These are phyloP conservation scores for Mucuna pruriens DNA, from an alignment of 306 rosid species.

Conservation along the genomic window DNA sequence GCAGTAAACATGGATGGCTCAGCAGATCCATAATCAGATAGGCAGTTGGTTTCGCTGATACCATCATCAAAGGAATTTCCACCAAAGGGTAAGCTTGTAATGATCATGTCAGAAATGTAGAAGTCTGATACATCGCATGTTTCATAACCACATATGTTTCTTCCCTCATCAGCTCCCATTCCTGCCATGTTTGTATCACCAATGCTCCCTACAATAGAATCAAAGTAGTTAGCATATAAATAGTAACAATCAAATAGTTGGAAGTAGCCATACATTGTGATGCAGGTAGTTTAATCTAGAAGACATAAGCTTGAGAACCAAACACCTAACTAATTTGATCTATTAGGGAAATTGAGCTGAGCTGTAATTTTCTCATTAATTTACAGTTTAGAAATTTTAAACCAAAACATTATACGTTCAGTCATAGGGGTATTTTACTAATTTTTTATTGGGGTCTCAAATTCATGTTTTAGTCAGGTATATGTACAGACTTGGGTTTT, in stretches of 20 bases:
- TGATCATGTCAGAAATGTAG: conserved; percentile 91
- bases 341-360: neutral
- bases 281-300: conserved; percentile 2
- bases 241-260: neutral
- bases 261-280: conserved; percentile 1
- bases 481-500: conserved; percentile 1
- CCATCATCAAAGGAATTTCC: conserved; percentile 60
- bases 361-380: conserved; percentile 2
- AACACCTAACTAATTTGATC: neutral
- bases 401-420: conserved; percentile 6
- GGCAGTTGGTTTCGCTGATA: conserved; percentile 51
- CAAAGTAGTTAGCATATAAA: conserved; percentile 19
- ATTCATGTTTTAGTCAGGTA: neutral
- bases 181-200: conserved; percentile 52
- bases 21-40: conserved; percentile 58
- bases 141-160: conserved; percentile 60
- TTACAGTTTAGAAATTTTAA: neutral
- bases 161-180: conserved; percentile 62
- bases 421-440: neutral
- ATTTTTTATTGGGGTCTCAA: neutral
- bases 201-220: conserved; percentile 49
- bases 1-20: conserved; percentile 68
- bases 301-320: neutral
- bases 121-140: conserved; percentile 90
- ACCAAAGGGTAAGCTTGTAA: conserved; percentile 74